phyloP scores from a whole-genome alignment of 176 grass and related monocot species.

The Pontederia crassipes region DNA sequence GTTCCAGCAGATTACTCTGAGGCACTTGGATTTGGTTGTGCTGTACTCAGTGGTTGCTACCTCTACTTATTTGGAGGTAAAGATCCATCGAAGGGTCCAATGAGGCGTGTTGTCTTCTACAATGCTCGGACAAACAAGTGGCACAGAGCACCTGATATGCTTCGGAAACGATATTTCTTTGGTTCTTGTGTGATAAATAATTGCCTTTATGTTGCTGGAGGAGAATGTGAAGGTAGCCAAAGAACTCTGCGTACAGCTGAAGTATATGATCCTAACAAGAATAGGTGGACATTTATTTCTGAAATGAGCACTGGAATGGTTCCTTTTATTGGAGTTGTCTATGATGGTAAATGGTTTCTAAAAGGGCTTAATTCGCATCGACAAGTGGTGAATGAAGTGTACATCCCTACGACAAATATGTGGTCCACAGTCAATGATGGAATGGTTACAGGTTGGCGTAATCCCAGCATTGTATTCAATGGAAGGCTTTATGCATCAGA shows the following conservation, averaged over 20 bases:
- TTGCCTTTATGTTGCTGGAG: slow-evolving; percentile 83
- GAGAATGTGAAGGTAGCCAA: slow-evolving; percentile 77
- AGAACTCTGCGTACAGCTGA: slow-evolving; percentile 74
- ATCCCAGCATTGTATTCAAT: slow-evolving; percentile 58
- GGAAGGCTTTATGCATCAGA: slow-evolving; percentile 52
- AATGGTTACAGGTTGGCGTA: slow-evolving; percentile 58
- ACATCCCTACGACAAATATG: slow-evolving; percentile 44
- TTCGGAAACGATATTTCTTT: slow-evolving; percentile 73
- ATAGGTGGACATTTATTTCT: slow-evolving; percentile 62
- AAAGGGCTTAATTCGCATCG: slow-evolving; percentile 70
- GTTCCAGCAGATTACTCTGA: slow-evolving; percentile 66
- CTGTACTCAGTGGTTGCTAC: slow-evolving; percentile 69
- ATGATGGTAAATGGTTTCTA: slow-evolving; percentile 82
- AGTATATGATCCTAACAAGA: slow-evolving; percentile 70
- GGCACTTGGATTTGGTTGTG: slow-evolving; percentile 73
- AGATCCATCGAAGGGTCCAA: slow-evolving; percentile 58
- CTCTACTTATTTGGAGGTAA: slow-evolving; percentile 91
- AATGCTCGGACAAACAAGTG: slow-evolving; percentile 89
- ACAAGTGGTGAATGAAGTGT: slow-evolving; percentile 59
- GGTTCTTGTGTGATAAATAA: slow-evolving; percentile 84
- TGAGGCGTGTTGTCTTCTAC: slow-evolving; percentile 87
- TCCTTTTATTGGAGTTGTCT: slow-evolving; percentile 74
- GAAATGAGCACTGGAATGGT: slow-evolving; percentile 87
- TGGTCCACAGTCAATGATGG: slow-evolving; percentile 51
- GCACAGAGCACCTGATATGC: slow-evolving; percentile 85